These are phyloP conservation scores for Xylariaceae sp. DNA, from an alignment of 2,329 filamentous ascomycete genomes.

Conservation along the genomic window DNA sequence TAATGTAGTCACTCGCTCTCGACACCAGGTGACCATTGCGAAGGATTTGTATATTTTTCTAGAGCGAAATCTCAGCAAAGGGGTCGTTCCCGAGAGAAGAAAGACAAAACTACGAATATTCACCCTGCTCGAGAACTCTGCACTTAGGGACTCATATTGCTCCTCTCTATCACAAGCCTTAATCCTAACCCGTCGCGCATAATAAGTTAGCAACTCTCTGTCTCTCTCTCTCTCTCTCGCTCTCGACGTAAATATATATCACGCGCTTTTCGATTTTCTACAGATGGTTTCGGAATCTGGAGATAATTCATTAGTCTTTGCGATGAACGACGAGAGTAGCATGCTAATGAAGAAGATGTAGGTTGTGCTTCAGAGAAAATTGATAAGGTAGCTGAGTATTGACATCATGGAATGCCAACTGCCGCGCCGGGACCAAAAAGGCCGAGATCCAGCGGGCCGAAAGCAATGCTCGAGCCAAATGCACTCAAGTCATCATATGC, in stretches of 20 bases:
- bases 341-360: conserved; percentile 9
- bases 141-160: conserved; percentile 71
- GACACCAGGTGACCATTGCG: conserved; percentile 95
- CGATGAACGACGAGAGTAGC: background rate
- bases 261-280: background rate
- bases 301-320: conserved; percentile 20
- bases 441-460: conserved; percentile 52
- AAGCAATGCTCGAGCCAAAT: conserved; percentile 99
- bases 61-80: conserved; percentile 49
- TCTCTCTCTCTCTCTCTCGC: no score
- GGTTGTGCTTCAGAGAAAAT: conserved; percentile 69
- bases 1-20: conserved; percentile 93
- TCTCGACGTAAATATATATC: background rate
- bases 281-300: conserved; percentile 6
- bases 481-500: conserved; percentile 99
- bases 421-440: conserved; percentile 66
- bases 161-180: conserved; percentile 91
- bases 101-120: conserved; percentile 31
- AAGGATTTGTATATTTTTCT: conserved; percentile 83
- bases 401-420: conserved; percentile 89
- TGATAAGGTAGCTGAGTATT: conserved; percentile 95
- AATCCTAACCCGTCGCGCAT: conserved; percentile 53
- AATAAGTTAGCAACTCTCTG: conserved; percentile 18
- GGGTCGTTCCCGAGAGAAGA: conserved; percentile 29
- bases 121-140: conserved; percentile 87